A percentile compares a stretch with the other conserved stretches of the same genome.
Conservation (phyloP, 495 filamentous ascomycete species). For the Talaromyces stipitatus region DNA sequence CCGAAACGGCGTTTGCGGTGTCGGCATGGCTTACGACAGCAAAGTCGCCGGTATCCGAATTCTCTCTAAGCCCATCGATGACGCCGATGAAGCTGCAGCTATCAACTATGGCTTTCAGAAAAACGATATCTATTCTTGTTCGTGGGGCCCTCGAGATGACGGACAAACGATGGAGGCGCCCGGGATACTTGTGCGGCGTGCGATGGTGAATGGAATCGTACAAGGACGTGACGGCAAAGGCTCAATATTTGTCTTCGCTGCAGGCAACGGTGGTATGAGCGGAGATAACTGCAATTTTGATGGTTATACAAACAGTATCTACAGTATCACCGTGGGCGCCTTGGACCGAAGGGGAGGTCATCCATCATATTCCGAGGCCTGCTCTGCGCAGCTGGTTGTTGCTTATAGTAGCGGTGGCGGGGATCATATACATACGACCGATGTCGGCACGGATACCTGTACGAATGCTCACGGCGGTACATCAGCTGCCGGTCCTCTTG, state of each 20-base stretch:
- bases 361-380: constrained; percentile 90
- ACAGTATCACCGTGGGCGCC: constrained; percentile 93
- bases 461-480: constrained; percentile 79
- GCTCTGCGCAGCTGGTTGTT: constrained; percentile 90
- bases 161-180: constrained; percentile 90
- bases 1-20: constrained; percentile 87
- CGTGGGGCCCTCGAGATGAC: constrained; percentile 94
- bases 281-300: constrained; percentile 99
- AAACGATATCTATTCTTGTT: constrained; percentile 97
- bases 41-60: constrained; percentile 88
- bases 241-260: constrained; percentile 96
- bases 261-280: constrained; percentile 80
- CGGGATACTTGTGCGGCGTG: constrained; percentile 76
- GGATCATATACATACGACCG: constrained; percentile 91
- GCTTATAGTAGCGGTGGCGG: constrained; percentile 89
- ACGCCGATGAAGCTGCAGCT: constrained; percentile 84
- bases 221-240: constrained; percentile 75
- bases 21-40: constrained; percentile 89
- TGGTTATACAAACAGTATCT: constrained; percentile 98
- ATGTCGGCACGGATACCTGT: constrained; percentile 79
- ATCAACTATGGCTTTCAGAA: constrained; percentile 87
- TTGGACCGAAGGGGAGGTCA: constrained; percentile 80
- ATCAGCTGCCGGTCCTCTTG: constrained; percentile 91
- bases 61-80: constrained; percentile 78
- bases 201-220: constrained; percentile 88